Base-by-base conservation (phyloP, 2,329 filamentous ascomycete species). In the Verticillium klebahnii region DNA sequence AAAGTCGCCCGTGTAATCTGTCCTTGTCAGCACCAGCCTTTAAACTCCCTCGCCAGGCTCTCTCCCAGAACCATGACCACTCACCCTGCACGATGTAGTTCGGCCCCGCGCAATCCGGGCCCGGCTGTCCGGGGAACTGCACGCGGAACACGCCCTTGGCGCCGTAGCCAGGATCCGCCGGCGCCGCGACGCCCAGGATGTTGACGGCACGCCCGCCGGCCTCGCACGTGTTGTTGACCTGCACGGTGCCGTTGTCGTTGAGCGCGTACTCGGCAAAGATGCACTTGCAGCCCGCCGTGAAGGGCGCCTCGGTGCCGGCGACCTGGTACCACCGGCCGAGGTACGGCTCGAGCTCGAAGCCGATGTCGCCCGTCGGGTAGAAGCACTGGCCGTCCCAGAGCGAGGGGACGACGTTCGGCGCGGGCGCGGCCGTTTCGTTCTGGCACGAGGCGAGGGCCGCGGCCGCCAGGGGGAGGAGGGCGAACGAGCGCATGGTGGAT, bases 321-420 rank as follows among this genome's bases (percentile, higher is more conserved):
- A 74, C 70, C 65, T 74, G 71, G 58, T 73, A 73, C 72, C 71
- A 73, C 56, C 71, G 69, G 14, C 72, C 71, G 25, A 72, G 69
- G 62, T 74, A 74, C 17, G 70, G 65, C 36, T 67, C 65, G 36
- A 73, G 66, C 19, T 68, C 61, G 58, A 74, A 74, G 19, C 62
- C 67, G 19, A 65, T 59, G 60, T 74, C 72, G 29, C 68, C 62
- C 7, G 66, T 63, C 9, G 71, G 72, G 59, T 74, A 73, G 66
- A 69, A 73, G 60, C 72, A 74, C 14, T 65, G 58, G 29, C 72
- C 71, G 56, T 74, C 72, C 69, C 69, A 74, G 14, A 67, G 58
- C 1, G 72, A 68, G 11, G 70, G 71, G 9, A 72, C 69, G 31
- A 69, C 70, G 58, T 66, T 69, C 9, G 62, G 58, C 19, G 58